These are phyloP conservation scores for Polytrichum formosum DNA, from an alignment of 225 moss, liverwort and hornwort genomes.

Conservation along the genomic window DNA sequence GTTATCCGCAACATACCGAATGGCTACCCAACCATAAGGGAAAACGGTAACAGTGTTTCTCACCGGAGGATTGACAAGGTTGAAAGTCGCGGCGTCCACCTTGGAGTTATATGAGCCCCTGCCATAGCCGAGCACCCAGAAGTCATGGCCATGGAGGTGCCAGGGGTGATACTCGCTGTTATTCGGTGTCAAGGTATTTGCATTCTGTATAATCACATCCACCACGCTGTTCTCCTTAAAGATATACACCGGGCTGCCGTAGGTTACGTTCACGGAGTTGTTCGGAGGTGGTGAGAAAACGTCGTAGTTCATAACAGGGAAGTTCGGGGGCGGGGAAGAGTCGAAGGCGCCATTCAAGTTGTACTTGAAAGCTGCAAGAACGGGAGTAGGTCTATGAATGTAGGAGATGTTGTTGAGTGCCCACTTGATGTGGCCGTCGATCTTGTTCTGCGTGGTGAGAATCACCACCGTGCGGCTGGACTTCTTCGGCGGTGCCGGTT, in stretches of 20 bases:
- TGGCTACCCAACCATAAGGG: constrained; percentile 56
- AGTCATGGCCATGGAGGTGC: constrained; percentile 67
- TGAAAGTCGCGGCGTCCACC: constrained; percentile 26
- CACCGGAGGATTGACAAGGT: constrained; percentile 46
- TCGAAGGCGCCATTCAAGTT: constrained; percentile 24
- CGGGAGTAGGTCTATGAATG: constrained; percentile 36
- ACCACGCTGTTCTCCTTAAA: constrained; percentile 35
- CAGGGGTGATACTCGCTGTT: constrained; percentile 59
- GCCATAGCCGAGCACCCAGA: constrained; percentile 56
- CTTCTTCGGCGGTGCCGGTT: constrained; percentile 10
- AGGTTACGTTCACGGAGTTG: constrained; percentile 22
- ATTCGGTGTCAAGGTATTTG: constrained; percentile 43
- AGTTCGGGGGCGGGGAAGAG: constrained; percentile 22
- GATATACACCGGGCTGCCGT: constrained; percentile 42
- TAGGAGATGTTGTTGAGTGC: constrained; percentile 68
- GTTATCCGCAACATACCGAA: constrained; percentile 58
- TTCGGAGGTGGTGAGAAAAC: constrained; percentile 26
- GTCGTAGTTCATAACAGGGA: constrained; percentile 23
- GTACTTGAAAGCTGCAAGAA: constrained; percentile 39
- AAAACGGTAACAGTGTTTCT: constrained; percentile 59
- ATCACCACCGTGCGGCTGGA: constrained; percentile 39
- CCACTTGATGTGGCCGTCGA: constrained; percentile 52
- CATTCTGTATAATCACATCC: constrained; percentile 55
- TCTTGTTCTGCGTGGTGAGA: constrained; percentile 57
- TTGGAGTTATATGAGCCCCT: constrained; percentile 21